These are phyloP conservation scores for Kodamaea derodonti DNA, from an alignment of 1,139 yeast genomes.

Conservation along the genomic window DNA sequence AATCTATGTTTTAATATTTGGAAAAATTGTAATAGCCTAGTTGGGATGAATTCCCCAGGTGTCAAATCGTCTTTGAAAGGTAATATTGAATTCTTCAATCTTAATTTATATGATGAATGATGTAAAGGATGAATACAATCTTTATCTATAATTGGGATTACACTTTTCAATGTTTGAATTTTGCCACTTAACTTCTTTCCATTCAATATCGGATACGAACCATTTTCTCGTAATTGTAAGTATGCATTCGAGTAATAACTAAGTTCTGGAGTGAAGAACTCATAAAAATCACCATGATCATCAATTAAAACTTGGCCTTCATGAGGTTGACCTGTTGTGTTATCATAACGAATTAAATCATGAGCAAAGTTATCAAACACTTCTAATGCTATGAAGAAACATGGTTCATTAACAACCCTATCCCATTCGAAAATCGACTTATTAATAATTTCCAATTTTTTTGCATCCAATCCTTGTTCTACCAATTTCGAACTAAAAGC, in stretches of 20 bases:
- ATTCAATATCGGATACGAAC: slow-evolving; percentile 31
- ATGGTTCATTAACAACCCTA: slow-evolving; percentile 58
- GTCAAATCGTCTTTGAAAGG: slow-evolving; percentile 71
- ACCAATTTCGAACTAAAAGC: slow-evolving; percentile 34
- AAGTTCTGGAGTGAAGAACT: slow-evolving; percentile 66
- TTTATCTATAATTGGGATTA: slow-evolving; percentile 29
- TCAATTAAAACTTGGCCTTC: slow-evolving; percentile 80
- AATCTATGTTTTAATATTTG: slow-evolving; percentile 60
- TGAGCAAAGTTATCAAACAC: slow-evolving; percentile 86
- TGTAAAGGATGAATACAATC: slow-evolving; percentile 39
- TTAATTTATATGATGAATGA: slow-evolving; percentile 31
- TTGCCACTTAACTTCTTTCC: slow-evolving; percentile 19
- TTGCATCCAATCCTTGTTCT: slow-evolving; percentile 39
- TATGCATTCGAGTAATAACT: slow-evolving; percentile 58
- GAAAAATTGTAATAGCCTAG: slow-evolving; percentile 65
- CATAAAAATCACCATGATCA: slow-evolving; percentile 71
- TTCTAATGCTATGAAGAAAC: slow-evolving; percentile 77
- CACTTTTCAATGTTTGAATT: slow-evolving; percentile 23
- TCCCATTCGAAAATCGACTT: slow-evolving; percentile 78
- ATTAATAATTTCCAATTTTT: slow-evolving; percentile 62
- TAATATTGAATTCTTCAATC: slow-evolving; percentile 27
- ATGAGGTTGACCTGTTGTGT: slow-evolving; percentile 60
- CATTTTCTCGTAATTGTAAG: slow-evolving; percentile 51
- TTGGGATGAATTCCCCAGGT: slow-evolving; percentile 79
- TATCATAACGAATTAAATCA: slow-evolving; percentile 76